Evolutionary conservation across 345 rosid genomes (phyloP).

Genomic region (Hirschfeldia incana): DNA sequence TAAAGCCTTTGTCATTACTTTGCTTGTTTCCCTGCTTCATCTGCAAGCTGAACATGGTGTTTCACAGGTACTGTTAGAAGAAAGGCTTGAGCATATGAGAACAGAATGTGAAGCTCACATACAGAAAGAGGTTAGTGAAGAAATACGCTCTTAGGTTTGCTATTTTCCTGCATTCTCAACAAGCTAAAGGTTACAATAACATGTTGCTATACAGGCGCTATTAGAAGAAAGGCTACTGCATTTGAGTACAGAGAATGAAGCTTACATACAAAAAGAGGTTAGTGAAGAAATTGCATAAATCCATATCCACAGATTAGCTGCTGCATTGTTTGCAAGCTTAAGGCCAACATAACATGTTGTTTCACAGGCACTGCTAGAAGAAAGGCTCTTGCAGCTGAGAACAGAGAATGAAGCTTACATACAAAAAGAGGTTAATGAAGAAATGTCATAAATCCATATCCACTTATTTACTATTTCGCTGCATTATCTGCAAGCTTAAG

Average conservation of each 20-base stretch:
- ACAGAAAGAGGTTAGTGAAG: slow-evolving; percentile 30
- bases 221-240: slow-evolving; percentile 32
- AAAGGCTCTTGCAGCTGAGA: slow-evolving; percentile 23
- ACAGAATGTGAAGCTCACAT: slow-evolving; percentile 33
- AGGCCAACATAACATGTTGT: slow-evolving; percentile 10
- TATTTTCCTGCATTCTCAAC: slow-evolving; percentile 7
- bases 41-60: slow-evolving; percentile 11
- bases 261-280: slow-evolving; percentile 27
- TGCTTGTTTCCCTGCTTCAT: background rate
- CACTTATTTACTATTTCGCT: background rate
- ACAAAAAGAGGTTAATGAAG: slow-evolving; percentile 29
- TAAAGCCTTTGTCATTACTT: background rate
- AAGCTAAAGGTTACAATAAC: slow-evolving; percentile 9
- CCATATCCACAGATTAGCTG: background rate
- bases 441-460: background rate
- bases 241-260: slow-evolving; percentile 31
- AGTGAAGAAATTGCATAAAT: slow-evolving; percentile 4
- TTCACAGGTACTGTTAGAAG: slow-evolving; percentile 32
- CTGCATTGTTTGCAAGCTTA: slow-evolving; percentile 11
- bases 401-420: slow-evolving; percentile 33
- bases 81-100: slow-evolving; percentile 25
- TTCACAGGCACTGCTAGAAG: slow-evolving; percentile 30
- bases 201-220: slow-evolving; percentile 17
- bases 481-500: slow-evolving; percentile 16
- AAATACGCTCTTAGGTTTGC: background rate